Conservation (phyloP, 208 protist species). For the Leptomonas seymouri region DNA sequence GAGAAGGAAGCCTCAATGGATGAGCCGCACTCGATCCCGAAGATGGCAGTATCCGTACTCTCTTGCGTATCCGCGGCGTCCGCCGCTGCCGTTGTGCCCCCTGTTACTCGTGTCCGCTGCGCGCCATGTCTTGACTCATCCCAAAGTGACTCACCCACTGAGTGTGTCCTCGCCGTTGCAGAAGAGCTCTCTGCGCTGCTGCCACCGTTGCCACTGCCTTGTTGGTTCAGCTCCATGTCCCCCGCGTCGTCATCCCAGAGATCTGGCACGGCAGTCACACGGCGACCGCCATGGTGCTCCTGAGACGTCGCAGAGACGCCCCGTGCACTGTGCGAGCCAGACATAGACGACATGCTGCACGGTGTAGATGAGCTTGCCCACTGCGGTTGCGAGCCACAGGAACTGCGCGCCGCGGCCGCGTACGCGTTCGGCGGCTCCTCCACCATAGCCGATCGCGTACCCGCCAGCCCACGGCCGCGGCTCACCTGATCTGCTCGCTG, state of each 20-base stretch:
- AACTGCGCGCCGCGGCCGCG: neutral
- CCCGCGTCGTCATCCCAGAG: conserved; percentile 8
- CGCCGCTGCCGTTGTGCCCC: neutral
- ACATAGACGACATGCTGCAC: neutral
- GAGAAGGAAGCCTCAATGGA: neutral
- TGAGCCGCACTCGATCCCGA: conserved; percentile 4
- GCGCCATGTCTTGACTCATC: neutral
- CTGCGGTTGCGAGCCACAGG: neutral
- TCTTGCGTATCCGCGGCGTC: neutral
- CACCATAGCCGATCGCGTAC: neutral
- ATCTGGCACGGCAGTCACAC: conserved; percentile 4
- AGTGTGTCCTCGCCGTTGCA: neutral
- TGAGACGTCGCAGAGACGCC: neutral
- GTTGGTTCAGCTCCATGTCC: neutral
- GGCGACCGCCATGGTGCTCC: neutral
- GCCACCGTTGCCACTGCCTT: neutral
- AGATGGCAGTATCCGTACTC: conserved; percentile 2
- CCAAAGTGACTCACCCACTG: neutral
- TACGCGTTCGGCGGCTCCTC: too few species aligned
- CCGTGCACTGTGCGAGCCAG: neutral
- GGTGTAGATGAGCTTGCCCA: neutral
- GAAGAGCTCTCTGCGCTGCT: neutral
- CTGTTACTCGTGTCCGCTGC: neutral
- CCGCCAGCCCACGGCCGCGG: conserved; percentile 11
- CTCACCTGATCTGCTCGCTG: conserved; percentile 19